A percentile compares a stretch with the other conserved stretches of the same genome.
Conservation (phyloP, 345 rosid species). For the Euphorbia pulcherrima region DNA sequence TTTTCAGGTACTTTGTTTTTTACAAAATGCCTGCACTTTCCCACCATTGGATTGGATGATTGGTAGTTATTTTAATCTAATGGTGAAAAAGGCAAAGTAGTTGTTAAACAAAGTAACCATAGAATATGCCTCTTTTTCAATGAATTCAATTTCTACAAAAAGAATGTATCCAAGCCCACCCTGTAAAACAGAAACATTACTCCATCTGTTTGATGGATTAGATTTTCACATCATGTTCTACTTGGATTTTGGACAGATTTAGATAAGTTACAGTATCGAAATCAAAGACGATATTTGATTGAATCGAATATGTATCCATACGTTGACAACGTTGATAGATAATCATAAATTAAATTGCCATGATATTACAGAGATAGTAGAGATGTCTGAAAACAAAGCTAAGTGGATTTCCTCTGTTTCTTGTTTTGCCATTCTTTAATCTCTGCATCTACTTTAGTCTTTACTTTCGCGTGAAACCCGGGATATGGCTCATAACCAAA, state of each 20-base stretch:
- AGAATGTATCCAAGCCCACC: too few relatives aligned
- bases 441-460: conserved; percentile 51
- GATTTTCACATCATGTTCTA: conserved; percentile 33
- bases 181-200: conserved; percentile 14
- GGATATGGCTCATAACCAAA: conserved; percentile 79
- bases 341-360: background rate
- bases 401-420: conserved; percentile 33
- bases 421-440: conserved; percentile 50
- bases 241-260: conserved; percentile 29
- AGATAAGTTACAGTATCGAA: background rate
- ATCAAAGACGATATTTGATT: background rate
- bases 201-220: conserved; percentile 37
- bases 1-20: conserved; percentile 34
- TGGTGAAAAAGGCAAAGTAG: too few relatives aligned
- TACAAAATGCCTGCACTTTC: too few relatives aligned
- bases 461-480: conserved; percentile 63
- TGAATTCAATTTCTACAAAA: too few relatives aligned
- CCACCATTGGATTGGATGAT: too few relatives aligned
- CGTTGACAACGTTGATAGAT: background rate
- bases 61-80: too few relatives aligned
- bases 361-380: background rate
- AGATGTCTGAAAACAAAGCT: background rate
- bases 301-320: background rate
- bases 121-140: too few relatives aligned
- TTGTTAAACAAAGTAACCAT: too few relatives aligned